phyloP scores from a whole-genome alignment of 2,329 filamentous ascomycete species.

The Sporothrix euskadiensis region DNA sequence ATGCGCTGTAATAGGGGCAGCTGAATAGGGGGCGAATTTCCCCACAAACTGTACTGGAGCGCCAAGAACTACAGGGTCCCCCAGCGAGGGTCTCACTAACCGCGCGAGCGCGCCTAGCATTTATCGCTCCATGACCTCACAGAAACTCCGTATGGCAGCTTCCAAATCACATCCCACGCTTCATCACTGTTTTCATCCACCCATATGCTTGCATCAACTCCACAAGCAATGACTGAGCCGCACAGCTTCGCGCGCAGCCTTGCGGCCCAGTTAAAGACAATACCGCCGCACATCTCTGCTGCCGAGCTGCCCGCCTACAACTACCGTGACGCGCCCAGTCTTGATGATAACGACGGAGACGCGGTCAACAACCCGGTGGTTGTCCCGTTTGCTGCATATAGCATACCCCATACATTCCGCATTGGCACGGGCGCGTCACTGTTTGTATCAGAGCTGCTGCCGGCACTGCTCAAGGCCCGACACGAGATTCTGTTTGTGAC shows the following conservation, averaged over 20 bases:
- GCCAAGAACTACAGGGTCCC: not conserved
- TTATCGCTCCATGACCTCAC: not conserved
- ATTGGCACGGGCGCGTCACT: conserved; percentile 61
- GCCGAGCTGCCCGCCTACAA: conserved; percentile 53
- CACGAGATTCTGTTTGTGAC: conserved; percentile 34
- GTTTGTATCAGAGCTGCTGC: conserved; percentile 56
- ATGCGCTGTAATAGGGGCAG: not conserved
- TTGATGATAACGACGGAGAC: not conserved
- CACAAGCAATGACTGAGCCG: conserved; percentile 29
- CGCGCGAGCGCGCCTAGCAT: not conserved
- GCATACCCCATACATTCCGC: conserved; percentile 50
- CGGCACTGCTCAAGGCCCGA: conserved; percentile 53
- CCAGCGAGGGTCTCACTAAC: not conserved
- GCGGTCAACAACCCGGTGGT: not conserved
- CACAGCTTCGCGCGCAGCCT: conserved; percentile 35
- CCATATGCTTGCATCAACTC: not conserved
- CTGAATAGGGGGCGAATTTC: not conserved
- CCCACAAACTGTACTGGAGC: not conserved
- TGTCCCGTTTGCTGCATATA: conserved; percentile 49
- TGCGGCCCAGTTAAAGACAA: conserved; percentile 32
- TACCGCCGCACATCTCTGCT: conserved; percentile 5
- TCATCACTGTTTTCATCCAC: not conserved
- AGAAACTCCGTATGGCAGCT: not conserved
- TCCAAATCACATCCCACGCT: not conserved
- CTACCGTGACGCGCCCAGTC: conserved; percentile 40